These are phyloP conservation scores for Debaryomyces maramus DNA, from an alignment of 805 yeast genomes.

Conservation along the genomic window DNA sequence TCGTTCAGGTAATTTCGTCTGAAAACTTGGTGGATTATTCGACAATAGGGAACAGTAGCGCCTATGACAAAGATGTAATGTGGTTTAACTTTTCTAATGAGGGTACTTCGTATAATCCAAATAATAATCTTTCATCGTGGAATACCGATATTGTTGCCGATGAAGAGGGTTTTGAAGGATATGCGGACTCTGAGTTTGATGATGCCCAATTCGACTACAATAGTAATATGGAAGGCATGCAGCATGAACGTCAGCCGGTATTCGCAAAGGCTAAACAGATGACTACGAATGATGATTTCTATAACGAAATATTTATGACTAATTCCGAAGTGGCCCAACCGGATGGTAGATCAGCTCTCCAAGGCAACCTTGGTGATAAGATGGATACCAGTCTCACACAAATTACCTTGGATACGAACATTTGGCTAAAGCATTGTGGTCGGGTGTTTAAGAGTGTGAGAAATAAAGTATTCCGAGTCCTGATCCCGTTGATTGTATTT, in stretches of 20 bases:
- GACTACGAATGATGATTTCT: constrained; percentile 19
- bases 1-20: constrained; percentile 34
- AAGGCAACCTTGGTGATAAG: constrained; percentile 55
- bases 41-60: constrained; percentile 10
- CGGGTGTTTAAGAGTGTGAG: constrained; percentile 67
- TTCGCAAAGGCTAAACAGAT: constrained; percentile 13
- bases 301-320: constrained; percentile 20
- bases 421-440: constrained; percentile 82
- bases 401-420: constrained; percentile 71
- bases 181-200: constrained; percentile 31
- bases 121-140: constrained; percentile 9
- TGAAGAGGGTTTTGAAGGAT: constrained; percentile 24
- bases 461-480: constrained; percentile 55
- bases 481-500: constrained; percentile 73
- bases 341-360: constrained; percentile 14
- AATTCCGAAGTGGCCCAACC: constrained; percentile 17
- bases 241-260: constrained; percentile 18
- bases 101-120: constrained; percentile 12
- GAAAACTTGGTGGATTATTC: constrained; percentile 24
- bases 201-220: constrained; percentile 26
- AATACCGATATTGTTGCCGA: constrained; percentile 18
- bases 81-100: constrained; percentile 20
- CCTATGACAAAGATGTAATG: constrained; percentile 27
- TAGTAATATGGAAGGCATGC: constrained; percentile 18
- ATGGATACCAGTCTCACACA: constrained; percentile 59